A percentile compares a stretch with the other conserved stretches of the same genome.
Conservation (phyloP, 2,329 filamentous ascomycete species). For the Gaeumannomyces tritici region DNA sequence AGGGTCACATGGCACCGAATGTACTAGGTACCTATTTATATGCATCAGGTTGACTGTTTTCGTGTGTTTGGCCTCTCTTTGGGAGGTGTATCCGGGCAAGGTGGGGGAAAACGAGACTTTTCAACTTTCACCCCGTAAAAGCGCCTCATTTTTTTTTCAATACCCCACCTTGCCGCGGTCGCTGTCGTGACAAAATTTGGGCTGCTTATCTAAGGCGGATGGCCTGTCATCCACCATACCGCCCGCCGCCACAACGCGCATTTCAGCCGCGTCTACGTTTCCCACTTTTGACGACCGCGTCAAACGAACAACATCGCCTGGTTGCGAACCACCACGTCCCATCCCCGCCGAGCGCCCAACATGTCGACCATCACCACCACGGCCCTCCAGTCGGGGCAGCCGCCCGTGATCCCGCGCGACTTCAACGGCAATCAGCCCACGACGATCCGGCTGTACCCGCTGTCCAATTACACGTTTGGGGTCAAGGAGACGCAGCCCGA, state of each 20-base stretch:
- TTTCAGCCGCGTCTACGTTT: background rate
- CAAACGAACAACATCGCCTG: background rate
- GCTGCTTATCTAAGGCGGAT: background rate
- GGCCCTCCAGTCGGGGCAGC: conserved; percentile 66
- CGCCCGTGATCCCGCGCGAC: conserved; percentile 67
- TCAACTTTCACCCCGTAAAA: too few species aligned
- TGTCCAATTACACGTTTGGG: conserved; percentile 98
- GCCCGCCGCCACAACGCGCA: background rate
- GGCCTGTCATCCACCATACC: too few species aligned
- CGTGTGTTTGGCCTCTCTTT: too few species aligned
- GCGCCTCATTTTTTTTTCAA: too few species aligned
- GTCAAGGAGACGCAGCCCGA: conserved; percentile 98
- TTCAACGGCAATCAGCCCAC: conserved; percentile 87
- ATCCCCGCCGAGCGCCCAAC: conserved; percentile 7
- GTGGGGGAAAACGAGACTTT: too few species aligned
- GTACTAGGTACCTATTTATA: too few species aligned
- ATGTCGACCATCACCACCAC: conserved; percentile 83
- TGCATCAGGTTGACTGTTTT: too few species aligned
- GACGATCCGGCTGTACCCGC: conserved; percentile 83
- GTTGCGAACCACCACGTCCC: background rate
- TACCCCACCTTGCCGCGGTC: too few species aligned
- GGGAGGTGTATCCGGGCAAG: too few species aligned
- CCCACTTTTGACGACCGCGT: background rate
- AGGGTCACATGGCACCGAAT: too few species aligned
- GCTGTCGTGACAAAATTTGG: background rate